Conservation (phyloP, 202 grass and related monocot species). For the Setaria viridis region DNA sequence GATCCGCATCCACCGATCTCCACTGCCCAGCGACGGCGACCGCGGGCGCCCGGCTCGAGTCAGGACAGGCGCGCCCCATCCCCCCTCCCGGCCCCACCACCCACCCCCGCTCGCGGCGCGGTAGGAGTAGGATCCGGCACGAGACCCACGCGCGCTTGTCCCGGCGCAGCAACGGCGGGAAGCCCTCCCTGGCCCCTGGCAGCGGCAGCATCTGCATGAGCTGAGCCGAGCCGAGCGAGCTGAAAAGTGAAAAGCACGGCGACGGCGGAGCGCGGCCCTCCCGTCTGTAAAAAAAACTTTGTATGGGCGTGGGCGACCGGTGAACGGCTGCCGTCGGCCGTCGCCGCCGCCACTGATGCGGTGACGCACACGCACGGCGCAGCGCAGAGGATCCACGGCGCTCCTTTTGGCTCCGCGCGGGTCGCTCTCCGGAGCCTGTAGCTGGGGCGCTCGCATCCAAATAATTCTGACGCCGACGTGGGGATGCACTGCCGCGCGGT, state of each 20-base stretch:
- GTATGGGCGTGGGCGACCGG: no score
- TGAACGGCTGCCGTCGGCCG: not conserved
- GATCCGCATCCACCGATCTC: not conserved
- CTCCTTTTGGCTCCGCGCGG: not conserved
- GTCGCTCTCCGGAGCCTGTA: not conserved
- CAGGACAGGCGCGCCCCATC: not conserved
- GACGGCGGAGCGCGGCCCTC: not conserved
- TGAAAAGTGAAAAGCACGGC: not conserved
- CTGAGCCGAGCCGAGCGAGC: not conserved
- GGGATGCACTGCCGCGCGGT: not conserved
- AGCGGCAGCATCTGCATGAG: no score
- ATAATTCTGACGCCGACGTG: not conserved
- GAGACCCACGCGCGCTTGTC: not conserved
- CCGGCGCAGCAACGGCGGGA: not conserved
- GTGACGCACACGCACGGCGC: not conserved
- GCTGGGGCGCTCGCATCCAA: not conserved
- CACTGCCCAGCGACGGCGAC: not conserved
- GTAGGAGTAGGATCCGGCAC: not conserved
- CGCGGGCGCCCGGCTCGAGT: not conserved
- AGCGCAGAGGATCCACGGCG: not conserved
- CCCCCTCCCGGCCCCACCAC: not conserved
- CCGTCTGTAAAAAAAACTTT: not conserved
- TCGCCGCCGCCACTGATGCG: not conserved
- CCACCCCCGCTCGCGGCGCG: not conserved
- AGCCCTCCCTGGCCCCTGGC: no score